These are phyloP conservation scores for Umbilicus rupestris DNA, from an alignment of 164 flowering plant species.

Conservation along the genomic window DNA sequence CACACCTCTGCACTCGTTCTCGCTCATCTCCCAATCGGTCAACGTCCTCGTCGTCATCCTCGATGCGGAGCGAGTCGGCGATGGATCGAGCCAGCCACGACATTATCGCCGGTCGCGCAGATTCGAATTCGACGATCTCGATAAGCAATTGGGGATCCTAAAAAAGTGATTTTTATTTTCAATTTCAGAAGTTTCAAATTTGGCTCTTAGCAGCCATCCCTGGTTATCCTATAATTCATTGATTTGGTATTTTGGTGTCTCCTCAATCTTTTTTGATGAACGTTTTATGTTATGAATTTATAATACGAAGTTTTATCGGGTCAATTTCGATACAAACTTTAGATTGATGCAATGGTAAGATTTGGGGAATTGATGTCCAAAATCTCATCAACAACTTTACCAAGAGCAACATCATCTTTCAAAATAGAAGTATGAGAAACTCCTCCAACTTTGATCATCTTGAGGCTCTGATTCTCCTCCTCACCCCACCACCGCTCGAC, in stretches of 20 bases:
- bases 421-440: constrained; percentile 57
- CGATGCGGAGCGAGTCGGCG: constrained; percentile 47
- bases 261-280: no score
- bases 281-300: no score
- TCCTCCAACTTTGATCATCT: constrained; percentile 29
- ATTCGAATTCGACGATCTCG: neutral
- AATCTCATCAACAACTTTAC: constrained; percentile 32
- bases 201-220: neutral
- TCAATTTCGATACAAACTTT: no score
- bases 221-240: neutral
- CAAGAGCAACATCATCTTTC: constrained; percentile 37
- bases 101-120: constrained; percentile 16
- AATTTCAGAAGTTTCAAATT: neutral
- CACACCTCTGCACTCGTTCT: no score
- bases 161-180: neutral
- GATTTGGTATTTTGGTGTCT: neutral
- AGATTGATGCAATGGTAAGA: neutral
- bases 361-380: constrained; percentile 22
- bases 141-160: neutral
- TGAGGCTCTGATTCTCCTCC: constrained; percentile 25
- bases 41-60: constrained; percentile 26
- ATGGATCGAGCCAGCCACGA: constrained; percentile 65
- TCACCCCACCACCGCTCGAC: constrained; percentile 39
- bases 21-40: neutral
- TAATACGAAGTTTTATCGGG: no score